phyloP scores from a whole-genome alignment of 192 early-diverging fungal species.

The Dissophora ornata region DNA sequence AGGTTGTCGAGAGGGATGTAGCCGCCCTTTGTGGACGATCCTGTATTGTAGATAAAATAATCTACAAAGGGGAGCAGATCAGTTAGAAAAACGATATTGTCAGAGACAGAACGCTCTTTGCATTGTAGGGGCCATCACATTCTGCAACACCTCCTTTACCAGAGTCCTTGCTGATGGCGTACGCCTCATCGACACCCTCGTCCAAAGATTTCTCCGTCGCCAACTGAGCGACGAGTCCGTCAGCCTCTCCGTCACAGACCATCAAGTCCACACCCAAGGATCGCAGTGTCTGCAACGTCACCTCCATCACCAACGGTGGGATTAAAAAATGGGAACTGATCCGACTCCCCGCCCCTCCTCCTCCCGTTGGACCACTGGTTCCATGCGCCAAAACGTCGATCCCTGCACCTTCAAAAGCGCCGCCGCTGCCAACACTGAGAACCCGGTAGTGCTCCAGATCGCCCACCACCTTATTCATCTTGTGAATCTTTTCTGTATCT shows the following conservation, averaged over 20 bases:
- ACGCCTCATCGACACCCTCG: constrained; percentile 40
- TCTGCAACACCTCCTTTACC: too few species aligned
- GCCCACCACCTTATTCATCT: constrained; percentile 21
- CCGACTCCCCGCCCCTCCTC: constrained; percentile 25
- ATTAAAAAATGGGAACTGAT: constrained; percentile 55
- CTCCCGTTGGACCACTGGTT: not conserved
- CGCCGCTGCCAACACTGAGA: constrained; percentile 7
- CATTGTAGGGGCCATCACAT: too few species aligned
- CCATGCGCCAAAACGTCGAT: not conserved
- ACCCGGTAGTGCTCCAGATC: constrained; percentile 43
- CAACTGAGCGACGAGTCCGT: constrained; percentile 54
- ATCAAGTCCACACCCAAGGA: constrained; percentile 48
- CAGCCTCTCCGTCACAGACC: constrained; percentile 61
- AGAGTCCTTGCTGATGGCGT: constrained; percentile 62
- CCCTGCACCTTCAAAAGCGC: not conserved
- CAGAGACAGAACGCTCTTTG: not conserved
- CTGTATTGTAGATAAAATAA: constrained; percentile 58
- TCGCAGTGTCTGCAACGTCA: constrained; percentile 52
- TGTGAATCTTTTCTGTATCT: constrained; percentile 58
- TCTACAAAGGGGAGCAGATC: constrained; percentile 23
- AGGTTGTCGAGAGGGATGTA: constrained; percentile 63
- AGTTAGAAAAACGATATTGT: not conserved
- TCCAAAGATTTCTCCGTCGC: constrained; percentile 49
- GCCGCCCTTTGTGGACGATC: constrained; percentile 39
- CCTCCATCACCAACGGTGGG: constrained; percentile 60